Conservation (phyloP, 352 stramenopile genomes). For the Phytophthora aleatoria region DNA sequence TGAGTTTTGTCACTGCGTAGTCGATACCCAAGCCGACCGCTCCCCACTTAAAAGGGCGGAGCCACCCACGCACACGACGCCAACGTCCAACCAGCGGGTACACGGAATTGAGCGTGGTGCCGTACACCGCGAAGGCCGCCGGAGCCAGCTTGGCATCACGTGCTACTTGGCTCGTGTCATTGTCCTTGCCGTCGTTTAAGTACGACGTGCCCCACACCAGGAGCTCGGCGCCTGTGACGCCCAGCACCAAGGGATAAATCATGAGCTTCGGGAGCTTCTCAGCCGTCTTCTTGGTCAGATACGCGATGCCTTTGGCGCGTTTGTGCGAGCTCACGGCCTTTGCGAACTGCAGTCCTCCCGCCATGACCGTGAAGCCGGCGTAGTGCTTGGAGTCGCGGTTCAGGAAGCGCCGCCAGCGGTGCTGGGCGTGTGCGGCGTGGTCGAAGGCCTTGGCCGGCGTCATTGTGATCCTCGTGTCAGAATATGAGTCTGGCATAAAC, state of each 20-base stretch:
- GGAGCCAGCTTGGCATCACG: conserved; percentile 33
- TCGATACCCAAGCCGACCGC: conserved; percentile 22
- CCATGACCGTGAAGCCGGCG: conserved; percentile 32
- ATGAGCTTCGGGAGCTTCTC: conserved; percentile 33
- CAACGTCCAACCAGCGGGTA: conserved; percentile 32
- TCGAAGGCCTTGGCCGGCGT: conserved; percentile 26
- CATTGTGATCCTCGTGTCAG: conserved; percentile 14
- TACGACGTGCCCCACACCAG: conserved; percentile 35
- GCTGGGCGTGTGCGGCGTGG: conserved; percentile 28
- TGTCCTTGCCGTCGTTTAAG: conserved; percentile 20
- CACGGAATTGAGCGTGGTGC: conserved; percentile 33
- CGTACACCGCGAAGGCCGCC: conserved; percentile 33
- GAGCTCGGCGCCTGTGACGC: conserved; percentile 30
- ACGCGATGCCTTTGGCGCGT: conserved; percentile 30
- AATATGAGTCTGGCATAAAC: neutral
- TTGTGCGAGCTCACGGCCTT: conserved; percentile 26
- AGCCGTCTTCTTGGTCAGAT: conserved; percentile 30
- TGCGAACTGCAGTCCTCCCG: conserved; percentile 29
- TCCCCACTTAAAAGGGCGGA: conserved; percentile 38
- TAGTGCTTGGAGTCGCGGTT: conserved; percentile 36
- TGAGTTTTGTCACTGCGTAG: conserved; percentile 22
- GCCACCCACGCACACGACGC: conserved; percentile 25
- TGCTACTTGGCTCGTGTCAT: conserved; percentile 15
- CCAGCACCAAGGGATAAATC: conserved; percentile 36
- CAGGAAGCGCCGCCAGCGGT: conserved; percentile 36